A percentile compares a stretch with the other conserved stretches of the same genome.
Evolutionary conservation across 805 yeast species (phyloP).

Genomic region (Teunomyces gatunensis): DNA sequence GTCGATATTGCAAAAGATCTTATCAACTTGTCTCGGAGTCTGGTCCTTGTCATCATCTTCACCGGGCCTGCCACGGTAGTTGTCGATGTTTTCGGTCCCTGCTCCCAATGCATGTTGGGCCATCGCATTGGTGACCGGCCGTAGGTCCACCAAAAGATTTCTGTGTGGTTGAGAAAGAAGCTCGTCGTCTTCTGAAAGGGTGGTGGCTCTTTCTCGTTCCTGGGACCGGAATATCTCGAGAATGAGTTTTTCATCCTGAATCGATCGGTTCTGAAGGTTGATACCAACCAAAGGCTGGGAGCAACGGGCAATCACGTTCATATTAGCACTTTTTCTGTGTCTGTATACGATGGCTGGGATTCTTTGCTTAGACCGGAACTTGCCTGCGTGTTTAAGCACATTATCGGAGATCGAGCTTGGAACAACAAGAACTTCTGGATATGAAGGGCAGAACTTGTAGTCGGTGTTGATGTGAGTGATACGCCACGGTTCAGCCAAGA

Average conservation of each 20-base stretch:
- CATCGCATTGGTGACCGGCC: constrained; percentile 92
- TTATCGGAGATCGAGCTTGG: constrained; percentile 81
- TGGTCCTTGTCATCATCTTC: constrained; percentile 8
- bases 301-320: constrained; percentile 81
- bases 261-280: constrained; percentile 72
- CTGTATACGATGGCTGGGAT: constrained; percentile 81
- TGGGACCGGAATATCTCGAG: constrained; percentile 70
- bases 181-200: constrained; percentile 18
- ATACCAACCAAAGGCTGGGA: constrained; percentile 92
- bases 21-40: constrained; percentile 44
- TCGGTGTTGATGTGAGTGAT: constrained; percentile 59
- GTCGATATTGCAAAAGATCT: constrained; percentile 85
- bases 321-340: constrained; percentile 53
- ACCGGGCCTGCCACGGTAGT: constrained; percentile 53
- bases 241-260: constrained; percentile 86
- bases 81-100: constrained; percentile 93
- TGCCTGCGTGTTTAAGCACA: constrained; percentile 77
- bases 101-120: constrained; percentile 97
- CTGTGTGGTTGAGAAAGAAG: constrained; percentile 34
- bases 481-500: constrained; percentile 59
- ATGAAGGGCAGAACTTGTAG: constrained; percentile 69
- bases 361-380: constrained; percentile 80
- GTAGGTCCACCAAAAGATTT: constrained; percentile 80
- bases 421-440: constrained; percentile 66
- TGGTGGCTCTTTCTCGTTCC: constrained; percentile 23